Evolutionary conservation across 2,329 filamentous ascomycete genomes (phyloP).

Genomic region (Beauveria brongniartii): DNA sequence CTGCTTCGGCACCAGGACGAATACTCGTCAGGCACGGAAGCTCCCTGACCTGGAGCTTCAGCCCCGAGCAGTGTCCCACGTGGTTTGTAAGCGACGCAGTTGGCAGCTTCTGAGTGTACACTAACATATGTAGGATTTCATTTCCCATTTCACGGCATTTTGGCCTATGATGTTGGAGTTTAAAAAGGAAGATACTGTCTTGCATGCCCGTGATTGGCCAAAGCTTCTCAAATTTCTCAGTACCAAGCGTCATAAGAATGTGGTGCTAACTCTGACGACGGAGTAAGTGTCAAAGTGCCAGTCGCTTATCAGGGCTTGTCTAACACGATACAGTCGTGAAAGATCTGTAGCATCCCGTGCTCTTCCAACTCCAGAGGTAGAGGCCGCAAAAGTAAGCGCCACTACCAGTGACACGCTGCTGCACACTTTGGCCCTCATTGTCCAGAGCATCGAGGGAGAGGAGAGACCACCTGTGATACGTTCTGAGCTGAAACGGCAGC

Average conservation of each 20-base stretch:
- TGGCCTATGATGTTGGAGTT: slow-evolving; percentile 34
- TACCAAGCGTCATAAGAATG: slow-evolving; percentile 13
- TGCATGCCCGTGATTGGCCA: slow-evolving; percentile 22
- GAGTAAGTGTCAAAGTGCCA: slow-evolving; percentile 9
- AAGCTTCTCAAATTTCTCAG: slow-evolving; percentile 22
- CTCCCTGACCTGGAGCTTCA: slow-evolving; percentile 30
- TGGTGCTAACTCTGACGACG: slow-evolving; percentile 19
- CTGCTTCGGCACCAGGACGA: slow-evolving; percentile 13
- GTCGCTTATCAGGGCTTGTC: not conserved
- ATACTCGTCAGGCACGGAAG: slow-evolving; percentile 29
- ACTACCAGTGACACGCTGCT: not conserved
- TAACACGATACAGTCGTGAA: not conserved
- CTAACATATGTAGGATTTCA: slow-evolving; percentile 24
- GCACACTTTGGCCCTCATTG: slow-evolving; percentile 3
- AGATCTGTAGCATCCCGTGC: not conserved
- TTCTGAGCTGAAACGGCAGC: slow-evolving; percentile 16
- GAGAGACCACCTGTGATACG: slow-evolving; percentile 6
- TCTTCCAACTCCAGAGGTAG: not conserved
- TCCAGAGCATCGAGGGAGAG: slow-evolving; percentile 1
- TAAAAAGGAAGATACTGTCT: slow-evolving; percentile 22
- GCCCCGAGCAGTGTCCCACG: slow-evolving; percentile 30
- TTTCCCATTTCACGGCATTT: slow-evolving; percentile 34
- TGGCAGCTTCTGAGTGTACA: not conserved
- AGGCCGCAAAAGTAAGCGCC: not conserved
- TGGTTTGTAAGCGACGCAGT: slow-evolving; percentile 33